Percentiles rank a stretch among this genome's conserved stretches.
Conservation (phyloP, 768 basidiomycete species). For the Boletus sp. region DNA sequence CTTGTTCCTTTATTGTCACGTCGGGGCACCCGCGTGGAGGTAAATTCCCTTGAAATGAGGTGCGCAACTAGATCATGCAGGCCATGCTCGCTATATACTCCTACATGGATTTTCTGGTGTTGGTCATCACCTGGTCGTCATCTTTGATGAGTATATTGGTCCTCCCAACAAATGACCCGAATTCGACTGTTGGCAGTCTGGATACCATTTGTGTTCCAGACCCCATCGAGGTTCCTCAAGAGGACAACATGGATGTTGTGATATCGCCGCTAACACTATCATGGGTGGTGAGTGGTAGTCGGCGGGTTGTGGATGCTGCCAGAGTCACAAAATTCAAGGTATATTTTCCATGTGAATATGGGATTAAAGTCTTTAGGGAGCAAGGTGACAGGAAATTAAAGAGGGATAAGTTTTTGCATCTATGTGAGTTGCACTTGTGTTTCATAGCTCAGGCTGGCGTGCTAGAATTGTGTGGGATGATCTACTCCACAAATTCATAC, state of each 20-base stretch:
- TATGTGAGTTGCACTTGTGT: neutral
- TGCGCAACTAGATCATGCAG: neutral
- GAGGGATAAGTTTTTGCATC: neutral
- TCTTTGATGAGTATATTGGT: neutral
- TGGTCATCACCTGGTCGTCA: too few species aligned
- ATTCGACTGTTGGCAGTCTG: neutral
- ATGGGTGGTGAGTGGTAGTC: neutral
- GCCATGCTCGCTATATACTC: too few species aligned
- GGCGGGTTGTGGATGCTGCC: neutral
- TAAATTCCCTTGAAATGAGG: neutral
- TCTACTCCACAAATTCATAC: too few species aligned
- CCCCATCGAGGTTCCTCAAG: neutral
- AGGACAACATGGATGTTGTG: too few species aligned
- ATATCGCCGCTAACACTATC: neutral
- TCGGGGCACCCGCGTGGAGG: neutral
- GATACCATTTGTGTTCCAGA: neutral
- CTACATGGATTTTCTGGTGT: neutral
- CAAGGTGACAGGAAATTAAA: neutral
- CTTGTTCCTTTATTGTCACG: too few species aligned
- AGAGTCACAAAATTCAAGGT: neutral
- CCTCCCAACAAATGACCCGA: neutral
- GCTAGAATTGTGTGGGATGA: too few species aligned
- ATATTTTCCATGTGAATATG: neutral
- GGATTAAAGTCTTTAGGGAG: neutral
- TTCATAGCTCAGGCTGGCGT: too few species aligned